Conservation (phyloP, 345 rosid species). For the Balakata baccata region DNA sequence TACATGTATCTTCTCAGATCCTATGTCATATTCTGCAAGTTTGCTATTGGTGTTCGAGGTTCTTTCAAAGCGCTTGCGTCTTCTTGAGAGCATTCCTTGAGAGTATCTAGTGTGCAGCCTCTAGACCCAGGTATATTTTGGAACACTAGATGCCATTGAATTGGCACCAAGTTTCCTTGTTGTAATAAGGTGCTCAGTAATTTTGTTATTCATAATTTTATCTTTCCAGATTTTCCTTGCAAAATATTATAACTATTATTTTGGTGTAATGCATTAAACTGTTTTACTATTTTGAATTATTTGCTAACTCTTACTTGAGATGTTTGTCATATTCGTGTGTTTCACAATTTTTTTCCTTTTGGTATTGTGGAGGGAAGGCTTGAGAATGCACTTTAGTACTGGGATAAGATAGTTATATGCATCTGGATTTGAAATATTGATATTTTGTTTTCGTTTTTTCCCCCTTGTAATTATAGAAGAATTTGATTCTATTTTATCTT, state of each 20-base stretch:
- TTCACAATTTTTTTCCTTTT: no score
- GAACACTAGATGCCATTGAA: background rate
- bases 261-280: background rate
- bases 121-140: slow-evolving; percentile 65
- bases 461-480: background rate
- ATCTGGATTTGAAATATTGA: background rate
- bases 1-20: slow-evolving; percentile 47
- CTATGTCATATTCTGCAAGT: slow-evolving; percentile 52
- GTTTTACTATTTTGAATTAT: background rate
- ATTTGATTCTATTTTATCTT: background rate
- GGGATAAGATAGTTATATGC: background rate
- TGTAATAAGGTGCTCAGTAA: background rate
- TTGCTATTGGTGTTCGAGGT: slow-evolving; percentile 65
- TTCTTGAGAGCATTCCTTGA: slow-evolving; percentile 69
- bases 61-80: slow-evolving; percentile 66
- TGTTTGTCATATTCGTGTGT: background rate
- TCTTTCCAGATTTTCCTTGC: background rate
- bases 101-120: slow-evolving; percentile 76
- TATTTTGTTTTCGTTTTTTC: background rate
- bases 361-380: background rate
- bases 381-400: background rate
- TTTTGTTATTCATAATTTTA: background rate
- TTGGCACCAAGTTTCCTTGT: background rate
- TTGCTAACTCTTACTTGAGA: background rate
- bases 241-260: background rate